Percentiles rank a stretch among this genome's conserved stretches.
Evolutionary conservation across 1,284 basidiomycete genomes (phyloP).

Genomic region (Mycena sp.): DNA sequence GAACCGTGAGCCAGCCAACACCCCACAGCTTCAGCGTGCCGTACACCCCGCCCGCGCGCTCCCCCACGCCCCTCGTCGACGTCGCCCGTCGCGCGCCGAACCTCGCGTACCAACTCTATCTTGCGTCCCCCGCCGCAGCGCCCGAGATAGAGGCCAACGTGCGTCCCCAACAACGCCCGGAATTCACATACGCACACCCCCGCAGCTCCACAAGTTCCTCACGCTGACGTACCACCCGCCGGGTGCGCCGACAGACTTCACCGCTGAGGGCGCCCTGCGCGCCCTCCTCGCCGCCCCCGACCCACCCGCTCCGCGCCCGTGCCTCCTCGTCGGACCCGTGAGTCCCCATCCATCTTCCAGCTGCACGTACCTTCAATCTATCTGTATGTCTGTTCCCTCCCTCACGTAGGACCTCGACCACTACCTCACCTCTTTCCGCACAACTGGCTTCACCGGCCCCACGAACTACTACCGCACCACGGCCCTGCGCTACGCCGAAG

Average conservation of each 20-base stretch:
- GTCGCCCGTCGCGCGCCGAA: slow-evolving; percentile 61
- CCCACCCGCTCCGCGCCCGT: slow-evolving; percentile 13
- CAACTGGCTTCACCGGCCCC: slow-evolving; percentile 67
- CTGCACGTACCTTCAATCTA: too few species aligned
- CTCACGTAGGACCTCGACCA: slow-evolving; percentile 17
- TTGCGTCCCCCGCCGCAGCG: slow-evolving; percentile 59
- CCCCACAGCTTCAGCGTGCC: slow-evolving; percentile 65
- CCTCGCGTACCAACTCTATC: slow-evolving; percentile 71
- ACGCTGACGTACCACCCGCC: slow-evolving; percentile 38
- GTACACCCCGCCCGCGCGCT: slow-evolving; percentile 61
- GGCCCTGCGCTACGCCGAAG: slow-evolving; percentile 64
- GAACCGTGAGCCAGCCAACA: neutral
- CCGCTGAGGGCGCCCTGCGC: slow-evolving; percentile 37
- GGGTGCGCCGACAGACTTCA: slow-evolving; percentile 35
- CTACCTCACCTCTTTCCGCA: slow-evolving; percentile 16
- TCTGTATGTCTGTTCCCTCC: too few species aligned
- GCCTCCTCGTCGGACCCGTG: slow-evolving; percentile 2
- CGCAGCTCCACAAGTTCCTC: slow-evolving; percentile 51
- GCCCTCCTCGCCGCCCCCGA: slow-evolving; percentile 33
- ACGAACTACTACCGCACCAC: slow-evolving; percentile 76
- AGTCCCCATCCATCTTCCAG: too few species aligned
- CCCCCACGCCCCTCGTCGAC: slow-evolving; percentile 60
- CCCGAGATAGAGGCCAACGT: slow-evolving; percentile 64
- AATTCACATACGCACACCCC: neutral
- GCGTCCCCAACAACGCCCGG: slow-evolving; percentile 15